phyloP scores from a whole-genome alignment of 108 stramenopile genomes.

The Licmophora abbreviata region DNA sequence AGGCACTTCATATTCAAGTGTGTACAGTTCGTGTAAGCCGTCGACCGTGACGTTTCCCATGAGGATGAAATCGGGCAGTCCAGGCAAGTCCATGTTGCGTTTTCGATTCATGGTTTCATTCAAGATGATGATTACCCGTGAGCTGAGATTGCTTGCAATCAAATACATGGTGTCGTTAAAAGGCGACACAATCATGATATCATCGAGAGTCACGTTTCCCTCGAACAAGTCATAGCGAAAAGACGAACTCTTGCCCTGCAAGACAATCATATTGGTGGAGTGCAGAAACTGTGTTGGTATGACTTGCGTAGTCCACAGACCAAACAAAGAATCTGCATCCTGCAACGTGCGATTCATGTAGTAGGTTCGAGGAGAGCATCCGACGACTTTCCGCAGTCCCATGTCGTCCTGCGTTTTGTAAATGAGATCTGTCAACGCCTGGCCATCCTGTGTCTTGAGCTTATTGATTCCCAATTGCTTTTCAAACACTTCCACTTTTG shows the following conservation, averaged over 20 bases:
- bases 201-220: constrained; percentile 32
- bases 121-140: constrained; percentile 1
- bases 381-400: constrained; percentile 36
- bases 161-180: constrained; percentile 44
- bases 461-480: constrained; percentile 20
- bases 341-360: background rate
- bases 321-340: background rate
- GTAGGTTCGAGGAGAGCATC: constrained; percentile 31
- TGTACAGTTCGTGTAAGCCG: constrained; percentile 14
- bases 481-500: constrained; percentile 26
- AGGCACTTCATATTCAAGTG: constrained; percentile 10
- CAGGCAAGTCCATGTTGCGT: background rate
- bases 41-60: constrained; percentile 4
- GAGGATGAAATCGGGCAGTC: constrained; percentile 6
- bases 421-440: constrained; percentile 40
- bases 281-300: background rate
- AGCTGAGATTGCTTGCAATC: constrained; percentile 13
- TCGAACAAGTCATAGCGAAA: constrained; percentile 43
- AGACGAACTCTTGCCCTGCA: too few relatives aligned
- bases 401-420: constrained; percentile 27
- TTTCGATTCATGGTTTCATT: constrained; percentile 6
- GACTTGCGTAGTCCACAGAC: background rate
- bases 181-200: constrained; percentile 50
- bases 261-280: too few relatives aligned
- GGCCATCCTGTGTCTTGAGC: constrained; percentile 42